Percentiles rank a stretch among this genome's conserved stretches.
Evolutionary conservation across 1,284 basidiomycete species (phyloP).

Genomic region (Trichosporon ovoides): DNA sequence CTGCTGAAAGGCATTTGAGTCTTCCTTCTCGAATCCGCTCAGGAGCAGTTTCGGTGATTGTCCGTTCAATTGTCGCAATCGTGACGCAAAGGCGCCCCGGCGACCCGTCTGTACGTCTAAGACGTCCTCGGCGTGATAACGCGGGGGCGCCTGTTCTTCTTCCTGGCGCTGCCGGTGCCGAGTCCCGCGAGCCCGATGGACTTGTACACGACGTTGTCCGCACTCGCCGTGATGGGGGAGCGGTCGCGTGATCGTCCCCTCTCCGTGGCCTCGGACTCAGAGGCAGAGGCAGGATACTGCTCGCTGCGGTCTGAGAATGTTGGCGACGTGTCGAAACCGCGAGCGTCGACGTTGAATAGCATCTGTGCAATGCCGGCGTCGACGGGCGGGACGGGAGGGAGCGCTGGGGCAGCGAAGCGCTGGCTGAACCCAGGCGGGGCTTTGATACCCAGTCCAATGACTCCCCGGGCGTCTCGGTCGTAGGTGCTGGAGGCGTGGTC

Average conservation of each 20-base stretch:
- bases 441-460: not conserved
- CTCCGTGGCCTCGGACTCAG: not conserved
- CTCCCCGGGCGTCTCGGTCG: too few relatives aligned
- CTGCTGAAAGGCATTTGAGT: too few relatives aligned
- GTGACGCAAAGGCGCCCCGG: not conserved
- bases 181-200: not conserved
- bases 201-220: not conserved
- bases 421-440: not conserved
- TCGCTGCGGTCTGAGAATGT: not conserved
- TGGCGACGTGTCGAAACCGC: not conserved
- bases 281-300: not conserved
- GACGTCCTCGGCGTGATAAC: not conserved
- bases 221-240: not conserved
- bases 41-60: not conserved
- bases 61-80: not conserved
- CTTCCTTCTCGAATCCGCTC: too few relatives aligned
- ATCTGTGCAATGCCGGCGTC: not conserved
- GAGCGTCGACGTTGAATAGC: constrained; percentile 1
- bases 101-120: not conserved
- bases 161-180: not conserved
- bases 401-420: not conserved
- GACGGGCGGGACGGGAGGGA: not conserved
- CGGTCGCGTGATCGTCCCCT: not conserved
- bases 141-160: not conserved
- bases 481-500: too few relatives aligned